Base-by-base conservation (phyloP, 306 rosid species). In the Quercus engelmannii region DNA sequence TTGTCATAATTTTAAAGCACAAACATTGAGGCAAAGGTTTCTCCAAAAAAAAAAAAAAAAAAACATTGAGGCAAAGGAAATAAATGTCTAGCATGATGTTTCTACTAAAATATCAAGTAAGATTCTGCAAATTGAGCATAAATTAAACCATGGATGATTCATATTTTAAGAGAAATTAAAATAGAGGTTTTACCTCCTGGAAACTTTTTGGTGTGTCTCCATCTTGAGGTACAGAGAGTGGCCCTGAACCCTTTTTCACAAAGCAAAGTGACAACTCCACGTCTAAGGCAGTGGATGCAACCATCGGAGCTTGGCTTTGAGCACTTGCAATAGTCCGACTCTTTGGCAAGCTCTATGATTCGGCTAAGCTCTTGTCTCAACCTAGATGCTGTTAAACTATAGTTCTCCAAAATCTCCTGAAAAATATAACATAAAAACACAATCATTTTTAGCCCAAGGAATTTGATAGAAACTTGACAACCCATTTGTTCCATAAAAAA, bases 381-480 rank as follows among this genome's bases (percentile, higher is more conserved):
- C 83, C 83, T 89, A 19, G 77, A 43, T 62, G 84, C 90, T 17
- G 56, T 78, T 41, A 25, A 25, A 4, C 76, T 69, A 76, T 78
- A 74, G 15, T 87, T 78, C 79, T 89, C 96, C 79, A 91, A 74
- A 35, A 85, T 84, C 73, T 91, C 96, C 96, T 91, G 81, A 28
- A 6, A 63, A 69, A 57, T 56, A 23, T 25, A n/a, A 68, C 13
- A 46, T 1, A 18, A 61, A 77, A 72, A 15, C 43, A 25, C 10
- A 38, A 43, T 7, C 62, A 3, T 68, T 52, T 55, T 73, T 30
- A 23, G 30, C n/a, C 33, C 3, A 41, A 46, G 33, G 5, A 69
- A 41, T 20, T 11, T 8, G 5, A 38, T 69, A 0, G 52, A 25
- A 62, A 21, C 7, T 21, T 2, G 69, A 21, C 11, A 70, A 71